Conservation (phyloP, 164 flowering plant genomes). For the Aristolochia fimbriata region DNA sequence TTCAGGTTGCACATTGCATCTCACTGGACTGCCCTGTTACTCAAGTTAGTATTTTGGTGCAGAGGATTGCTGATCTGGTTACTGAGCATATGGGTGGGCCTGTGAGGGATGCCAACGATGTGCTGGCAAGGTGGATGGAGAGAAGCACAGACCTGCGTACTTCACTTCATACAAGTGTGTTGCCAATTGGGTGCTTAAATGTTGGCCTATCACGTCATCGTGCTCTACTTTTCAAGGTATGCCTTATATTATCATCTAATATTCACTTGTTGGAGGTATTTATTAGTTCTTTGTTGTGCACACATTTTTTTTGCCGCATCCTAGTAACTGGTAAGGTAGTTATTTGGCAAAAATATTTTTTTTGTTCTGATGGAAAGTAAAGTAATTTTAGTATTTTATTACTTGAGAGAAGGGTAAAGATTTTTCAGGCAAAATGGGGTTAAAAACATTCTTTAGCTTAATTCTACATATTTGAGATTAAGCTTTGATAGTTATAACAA, state of each 20-base stretch:
- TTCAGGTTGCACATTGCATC: conserved; percentile 84
- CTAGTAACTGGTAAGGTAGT: too few relatives aligned
- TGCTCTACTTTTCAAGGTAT: conserved; percentile 96
- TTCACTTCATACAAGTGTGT: conserved; percentile 66
- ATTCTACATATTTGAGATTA: too few relatives aligned
- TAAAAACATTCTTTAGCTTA: too few relatives aligned
- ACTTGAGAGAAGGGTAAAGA: too few relatives aligned
- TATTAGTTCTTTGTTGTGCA: too few relatives aligned
- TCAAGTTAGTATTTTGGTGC: conserved; percentile 47
- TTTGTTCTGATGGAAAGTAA: too few relatives aligned
- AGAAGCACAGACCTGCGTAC: conserved; percentile 61
- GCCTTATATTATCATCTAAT: not conserved
- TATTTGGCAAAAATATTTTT: too few relatives aligned
- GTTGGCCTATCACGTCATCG: conserved; percentile 89
- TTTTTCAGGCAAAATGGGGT: too few relatives aligned
- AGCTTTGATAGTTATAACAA: not conserved
- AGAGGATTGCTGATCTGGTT: conserved; percentile 87
- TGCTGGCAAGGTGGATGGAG: conserved; percentile 80
- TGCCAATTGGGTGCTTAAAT: conserved; percentile 87
- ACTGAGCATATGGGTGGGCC: conserved; percentile 96
- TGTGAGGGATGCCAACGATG: conserved; percentile 73
- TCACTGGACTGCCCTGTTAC: conserved; percentile 53
- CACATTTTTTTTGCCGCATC: not conserved
- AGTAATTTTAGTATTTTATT: too few relatives aligned
- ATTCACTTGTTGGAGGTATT: too few relatives aligned